Evolutionary conservation across 257 asterid genomes (phyloP).

Genomic region (Penstemon davidsonii): DNA sequence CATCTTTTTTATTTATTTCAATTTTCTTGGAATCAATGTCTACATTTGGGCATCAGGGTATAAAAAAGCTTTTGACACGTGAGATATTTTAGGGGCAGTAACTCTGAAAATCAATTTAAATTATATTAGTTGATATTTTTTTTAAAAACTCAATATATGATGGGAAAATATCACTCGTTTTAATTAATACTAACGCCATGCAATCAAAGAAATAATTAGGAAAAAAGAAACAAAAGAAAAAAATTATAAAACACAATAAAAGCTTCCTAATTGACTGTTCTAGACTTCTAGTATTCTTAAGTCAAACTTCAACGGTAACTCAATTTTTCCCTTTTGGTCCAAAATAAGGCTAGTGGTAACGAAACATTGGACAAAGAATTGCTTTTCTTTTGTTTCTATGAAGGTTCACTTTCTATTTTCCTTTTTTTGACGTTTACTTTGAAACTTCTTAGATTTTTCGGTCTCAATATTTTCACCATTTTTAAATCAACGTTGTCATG

Average conservation of each 20-base stretch:
- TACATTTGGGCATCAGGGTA: background rate
- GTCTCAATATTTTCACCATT: background rate
- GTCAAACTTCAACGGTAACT: slow-evolving; percentile 21
- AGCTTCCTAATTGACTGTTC: background rate
- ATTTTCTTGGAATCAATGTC: slow-evolving; percentile 24
- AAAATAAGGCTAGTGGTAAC: slow-evolving; percentile 24
- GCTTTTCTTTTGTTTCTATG: slow-evolving; percentile 28
- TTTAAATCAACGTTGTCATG: no score
- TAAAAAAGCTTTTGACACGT: slow-evolving; percentile 39
- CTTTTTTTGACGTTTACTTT: background rate
- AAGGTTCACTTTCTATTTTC: slow-evolving; percentile 25
- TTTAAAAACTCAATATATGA: no score
- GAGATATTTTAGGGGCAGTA: slow-evolving; percentile 31
- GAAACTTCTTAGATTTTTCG: background rate
- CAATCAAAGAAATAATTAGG: no score
- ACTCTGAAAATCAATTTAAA: background rate
- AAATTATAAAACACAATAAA: no score
- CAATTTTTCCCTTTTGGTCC: slow-evolving; percentile 7
- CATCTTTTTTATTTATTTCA: background rate
- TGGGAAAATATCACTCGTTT: no score
- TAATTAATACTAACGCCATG: no score
- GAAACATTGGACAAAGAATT: slow-evolving; percentile 24
- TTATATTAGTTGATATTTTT: no score
- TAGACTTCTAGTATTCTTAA: background rate
- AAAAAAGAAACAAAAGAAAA: no score